These are phyloP conservation scores for Rhizopogon vinicolor DNA, from an alignment of 768 basidiomycete species.

Conservation along the genomic window DNA sequence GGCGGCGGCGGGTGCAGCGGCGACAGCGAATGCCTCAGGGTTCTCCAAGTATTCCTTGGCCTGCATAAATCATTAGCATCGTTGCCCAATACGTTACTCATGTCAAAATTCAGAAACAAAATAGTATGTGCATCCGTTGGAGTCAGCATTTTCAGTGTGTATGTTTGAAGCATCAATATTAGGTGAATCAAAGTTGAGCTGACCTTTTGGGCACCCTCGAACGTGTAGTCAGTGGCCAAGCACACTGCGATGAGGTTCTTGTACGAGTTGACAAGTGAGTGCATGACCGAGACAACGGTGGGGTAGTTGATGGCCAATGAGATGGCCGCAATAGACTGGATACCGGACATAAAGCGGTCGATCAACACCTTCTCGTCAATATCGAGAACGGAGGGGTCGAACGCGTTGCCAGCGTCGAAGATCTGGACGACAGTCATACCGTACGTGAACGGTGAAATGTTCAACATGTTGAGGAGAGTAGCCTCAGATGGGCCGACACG, in stretches of 20 bases:
- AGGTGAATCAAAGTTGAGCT: slow-evolving; percentile 18
- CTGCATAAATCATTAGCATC: slow-evolving; percentile 32
- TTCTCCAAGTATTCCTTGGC: slow-evolving; percentile 96
- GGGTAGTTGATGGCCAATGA: slow-evolving; percentile 96
- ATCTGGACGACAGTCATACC: slow-evolving; percentile 99
- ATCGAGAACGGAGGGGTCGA: slow-evolving; percentile 88
- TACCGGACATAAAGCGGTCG: slow-evolving; percentile 86
- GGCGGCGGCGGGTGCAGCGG: slow-evolving; percentile 58
- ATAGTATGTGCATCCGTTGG: slow-evolving; percentile 32
- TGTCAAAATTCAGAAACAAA: slow-evolving; percentile 24
- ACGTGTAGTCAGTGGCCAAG: slow-evolving; percentile 88
- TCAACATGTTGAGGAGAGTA: slow-evolving; percentile 98
- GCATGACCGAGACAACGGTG: slow-evolving; percentile 87
- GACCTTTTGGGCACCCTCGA: slow-evolving; percentile 92
- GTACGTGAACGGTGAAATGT: slow-evolving; percentile 99
- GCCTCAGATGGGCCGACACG: slow-evolving; percentile 98
- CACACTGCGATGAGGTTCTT: slow-evolving; percentile 95
- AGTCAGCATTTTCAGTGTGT: slow-evolving; percentile 89
- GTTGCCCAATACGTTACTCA: slow-evolving; percentile 5
- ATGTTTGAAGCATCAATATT: slow-evolving; percentile 24
- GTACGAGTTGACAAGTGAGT: slow-evolving; percentile 98
- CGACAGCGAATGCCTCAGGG: slow-evolving; percentile 94
- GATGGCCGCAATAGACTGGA: slow-evolving; percentile 94
- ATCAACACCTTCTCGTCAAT: slow-evolving; percentile 89
- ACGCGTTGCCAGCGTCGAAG: slow-evolving; percentile 90